Percentiles rank a stretch among this genome's conserved stretches.
These are phyloP conservation scores for Colletotrichum phormii DNA, from an alignment of 2,329 filamentous ascomycete species.

Conservation along the genomic window DNA sequence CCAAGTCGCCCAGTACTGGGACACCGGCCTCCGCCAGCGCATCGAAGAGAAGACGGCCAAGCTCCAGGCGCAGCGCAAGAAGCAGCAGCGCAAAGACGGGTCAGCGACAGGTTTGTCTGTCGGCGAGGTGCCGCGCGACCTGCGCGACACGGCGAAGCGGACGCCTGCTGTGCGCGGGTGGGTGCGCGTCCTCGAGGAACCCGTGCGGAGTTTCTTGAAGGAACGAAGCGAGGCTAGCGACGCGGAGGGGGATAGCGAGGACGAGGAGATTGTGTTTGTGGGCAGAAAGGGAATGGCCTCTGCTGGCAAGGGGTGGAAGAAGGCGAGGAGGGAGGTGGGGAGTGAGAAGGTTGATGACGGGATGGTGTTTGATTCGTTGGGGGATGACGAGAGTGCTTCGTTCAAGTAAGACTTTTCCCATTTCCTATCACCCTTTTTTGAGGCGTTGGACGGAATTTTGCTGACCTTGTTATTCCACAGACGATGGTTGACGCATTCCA, in stretches of 20 bases:
- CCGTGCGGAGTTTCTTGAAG: conserved; percentile 81
- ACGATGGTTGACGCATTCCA: conserved; percentile 92
- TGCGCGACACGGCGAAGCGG: conserved; percentile 85
- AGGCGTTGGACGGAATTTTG: background rate
- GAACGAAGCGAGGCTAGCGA: conserved; percentile 56
- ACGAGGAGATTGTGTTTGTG: conserved; percentile 94
- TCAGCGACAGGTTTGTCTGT: conserved; percentile 57
- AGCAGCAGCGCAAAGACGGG: conserved; percentile 55
- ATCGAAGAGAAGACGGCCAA: conserved; percentile 59
- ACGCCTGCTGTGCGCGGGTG: conserved; percentile 81
- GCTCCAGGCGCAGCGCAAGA: conserved; percentile 57
- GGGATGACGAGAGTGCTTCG: conserved; percentile 78
- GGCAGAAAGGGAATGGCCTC: conserved; percentile 74
- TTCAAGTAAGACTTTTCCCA: conserved; percentile 75
- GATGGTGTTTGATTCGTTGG: conserved; percentile 84
- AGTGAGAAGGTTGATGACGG: conserved; percentile 71
- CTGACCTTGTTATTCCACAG: conserved; percentile 55
- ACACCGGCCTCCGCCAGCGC: conserved; percentile 63
- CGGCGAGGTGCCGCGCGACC: conserved; percentile 79
- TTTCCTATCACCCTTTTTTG: background rate
- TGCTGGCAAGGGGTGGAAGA: conserved; percentile 57
- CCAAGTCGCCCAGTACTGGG: conserved; percentile 89
- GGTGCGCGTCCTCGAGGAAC: conserved; percentile 86
- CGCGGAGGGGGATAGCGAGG: conserved; percentile 58
- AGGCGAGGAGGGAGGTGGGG: conserved; percentile 62